Conservation (phyloP, 441 rosid species). For the Macaranga tanarius region DNA sequence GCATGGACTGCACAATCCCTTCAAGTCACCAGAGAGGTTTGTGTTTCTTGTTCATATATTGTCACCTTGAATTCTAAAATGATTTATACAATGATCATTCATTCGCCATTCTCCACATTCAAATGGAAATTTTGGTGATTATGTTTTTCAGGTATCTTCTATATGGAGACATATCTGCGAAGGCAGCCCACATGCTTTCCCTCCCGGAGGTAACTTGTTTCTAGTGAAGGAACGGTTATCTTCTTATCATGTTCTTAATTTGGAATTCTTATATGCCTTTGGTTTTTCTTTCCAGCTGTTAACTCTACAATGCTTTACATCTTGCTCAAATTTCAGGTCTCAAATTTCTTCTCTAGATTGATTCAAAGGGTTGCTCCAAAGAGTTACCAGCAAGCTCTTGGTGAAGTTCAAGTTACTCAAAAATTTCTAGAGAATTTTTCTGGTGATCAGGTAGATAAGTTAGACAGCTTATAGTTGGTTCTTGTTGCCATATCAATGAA, state of each 20-base stretch:
- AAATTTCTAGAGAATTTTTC: constrained; percentile 91
- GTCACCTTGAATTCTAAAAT: background rate
- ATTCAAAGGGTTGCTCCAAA: constrained; percentile 95
- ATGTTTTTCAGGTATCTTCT: constrained; percentile 67
- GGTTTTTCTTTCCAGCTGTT: background rate
- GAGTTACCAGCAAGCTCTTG: constrained; percentile 92
- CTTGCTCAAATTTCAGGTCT: constrained; percentile 51
- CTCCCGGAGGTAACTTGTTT: constrained; percentile 63
- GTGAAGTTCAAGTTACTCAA: constrained; percentile 77
- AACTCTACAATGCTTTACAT: background rate
- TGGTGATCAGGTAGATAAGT: constrained; percentile 79
- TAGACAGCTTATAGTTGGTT: background rate
- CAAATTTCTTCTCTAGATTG: constrained; percentile 78
- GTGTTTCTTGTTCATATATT: constrained; percentile 7
- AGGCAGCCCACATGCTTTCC: constrained; percentile 85
- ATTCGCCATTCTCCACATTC: no score
- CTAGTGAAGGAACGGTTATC: constrained; percentile 4
- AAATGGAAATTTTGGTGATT: background rate
- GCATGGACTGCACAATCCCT: constrained; percentile 97
- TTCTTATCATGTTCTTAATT: background rate
- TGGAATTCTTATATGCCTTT: background rate
- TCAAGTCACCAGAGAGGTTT: constrained; percentile 94
- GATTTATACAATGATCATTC: no score
- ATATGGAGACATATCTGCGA: constrained; percentile 83
- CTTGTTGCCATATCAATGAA: constrained; percentile 15